Base-by-base conservation (phyloP, 257 asterid genomes). In the Penstemon davidsonii region DNA sequence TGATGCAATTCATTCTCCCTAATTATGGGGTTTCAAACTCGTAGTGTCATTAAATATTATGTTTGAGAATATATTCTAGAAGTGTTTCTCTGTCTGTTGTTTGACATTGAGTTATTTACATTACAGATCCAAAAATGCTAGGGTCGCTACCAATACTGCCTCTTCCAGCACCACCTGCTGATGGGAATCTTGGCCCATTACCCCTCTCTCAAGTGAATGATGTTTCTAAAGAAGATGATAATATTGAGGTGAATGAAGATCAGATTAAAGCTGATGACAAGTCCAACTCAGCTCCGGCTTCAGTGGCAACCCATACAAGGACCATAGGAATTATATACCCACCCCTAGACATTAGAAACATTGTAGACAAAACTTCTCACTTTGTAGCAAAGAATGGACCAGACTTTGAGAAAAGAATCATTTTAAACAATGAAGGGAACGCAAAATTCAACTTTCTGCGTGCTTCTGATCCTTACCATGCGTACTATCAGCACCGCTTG, bases 371-470 rank as follows among this genome's bases (percentile, higher is more conserved):
- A 73, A 88, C 97, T 40, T 55, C 94, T 4, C 96, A 88, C 68
- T 91, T 91, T 75, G 97, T 91, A 77, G 93, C 88, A 1, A 91
- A 88, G 82, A 88, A 88, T 72, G 97, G 96, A 33, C 86, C 83
- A 0, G 97, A 88, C 52, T 87, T 85, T 71, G 97, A 89, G 81
- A 87, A 84, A 69, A 78, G 96, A 71, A 91, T 89, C 75, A 67
- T 91, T 51, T 84, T 79, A 6, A 89, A 67, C 80, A 87, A 91
- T 72, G 95, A 90, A 70, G 89, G 93, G 5, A 91, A 91, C 69
- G 87, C 89, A 4, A 91, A 89, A 57, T 91, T 91, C 78, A 1
- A 25, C 33, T 25, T 25, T 25, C 33, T 25, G 33, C 33, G 33
- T 25, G 33, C 33, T 25, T 25, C 95, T 10, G 95, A 91, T 85